Base-by-base conservation (phyloP, 768 basidiomycete species). In the Basidioascus undulatus region DNA sequence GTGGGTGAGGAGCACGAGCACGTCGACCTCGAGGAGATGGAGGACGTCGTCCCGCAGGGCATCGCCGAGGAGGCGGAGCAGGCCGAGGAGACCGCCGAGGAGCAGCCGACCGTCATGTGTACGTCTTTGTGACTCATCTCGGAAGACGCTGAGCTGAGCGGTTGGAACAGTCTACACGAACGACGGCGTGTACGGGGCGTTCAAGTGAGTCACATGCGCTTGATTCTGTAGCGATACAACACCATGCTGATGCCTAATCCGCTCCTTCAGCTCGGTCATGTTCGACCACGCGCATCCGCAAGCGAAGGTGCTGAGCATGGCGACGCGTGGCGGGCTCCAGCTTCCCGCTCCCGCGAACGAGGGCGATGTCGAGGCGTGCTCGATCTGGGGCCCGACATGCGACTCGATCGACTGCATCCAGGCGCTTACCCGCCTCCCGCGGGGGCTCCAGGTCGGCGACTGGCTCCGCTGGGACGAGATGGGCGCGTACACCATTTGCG, bases 241-340 rank as follows among this genome's bases (percentile, higher is more conserved):
- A n/a, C n/a, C n/a, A n/a, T n/a, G n/a, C n/a, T n/a, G n/a, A n/a
- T n/a, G n/a, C n/a, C n/a, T n/a, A n/a, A n/a, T n/a, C n/a, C n/a
- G n/a, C n/a, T 57, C 59, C 7, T 60, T 60, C 56, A 60, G 59
- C 54, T 60, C 57, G 62, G 86, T 86, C 60, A 65, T 96, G 54
- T 96, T 94, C 60, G 92, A 96, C 61, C 92, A 98, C 60, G 86
- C 89, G 55, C n/a, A n/a, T n/a, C n/a, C n/a, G n/a, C n/a, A n/a
- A n/a, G n/a, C n/a, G n/a, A n/a, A n/a, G n/a, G n/a, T n/a, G n/a
- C n/a, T n/a, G n/a, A n/a, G n/a, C n/a, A n/a, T n/a, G n/a, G n/a
- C 16, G 9, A 23, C 2, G 11, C 34, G 16, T 11, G 34, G 11
- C 10, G 34, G 11, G 13, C 10, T 26, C 36, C 36, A 23, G 16